Percentiles rank a stretch among this genome's conserved stretches.
These are phyloP conservation scores for Epicoccum sorghinum DNA, from an alignment of 2,329 filamentous ascomycete species.

Conservation along the genomic window DNA sequence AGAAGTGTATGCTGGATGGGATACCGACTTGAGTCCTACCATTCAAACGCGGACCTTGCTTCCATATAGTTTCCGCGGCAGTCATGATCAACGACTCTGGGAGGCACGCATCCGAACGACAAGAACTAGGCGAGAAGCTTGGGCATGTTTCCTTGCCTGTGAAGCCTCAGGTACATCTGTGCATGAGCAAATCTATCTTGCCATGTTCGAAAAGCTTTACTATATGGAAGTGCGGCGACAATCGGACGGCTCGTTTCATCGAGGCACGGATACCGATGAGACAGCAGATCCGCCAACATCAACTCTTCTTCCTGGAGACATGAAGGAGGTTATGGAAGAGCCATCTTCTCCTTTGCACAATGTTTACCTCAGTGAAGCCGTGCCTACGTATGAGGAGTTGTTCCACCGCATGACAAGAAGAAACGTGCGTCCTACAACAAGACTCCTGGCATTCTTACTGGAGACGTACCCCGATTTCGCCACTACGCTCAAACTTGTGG, in stretches of 20 bases:
- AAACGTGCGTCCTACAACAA: conserved; percentile 56
- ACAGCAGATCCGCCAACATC: conserved; percentile 5
- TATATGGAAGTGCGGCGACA: conserved; percentile 33
- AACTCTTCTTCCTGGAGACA: conserved; percentile 63
- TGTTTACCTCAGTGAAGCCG: conserved; percentile 66
- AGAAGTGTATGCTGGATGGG: conserved; percentile 65
- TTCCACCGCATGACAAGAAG: conserved; percentile 63
- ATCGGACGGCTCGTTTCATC: conserved; percentile 2
- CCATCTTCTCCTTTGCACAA: conserved; percentile 67
- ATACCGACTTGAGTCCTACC: conserved; percentile 66
- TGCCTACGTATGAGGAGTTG: conserved; percentile 65
- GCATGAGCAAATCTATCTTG: conserved; percentile 56
- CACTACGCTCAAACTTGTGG: conserved; percentile 27
- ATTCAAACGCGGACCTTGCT: conserved; percentile 63
- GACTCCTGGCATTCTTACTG: conserved; percentile 63
- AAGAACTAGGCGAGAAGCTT: conserved; percentile 66
- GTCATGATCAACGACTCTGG: conserved; percentile 49
- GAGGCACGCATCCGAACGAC: conserved; percentile 64
- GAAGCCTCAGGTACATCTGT: conserved; percentile 51
- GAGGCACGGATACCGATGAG: conserved; percentile 1
- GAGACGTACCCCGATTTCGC: conserved; percentile 39
- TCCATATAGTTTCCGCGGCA: conserved; percentile 15
- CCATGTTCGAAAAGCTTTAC: conserved; percentile 64
- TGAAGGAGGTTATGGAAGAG: conserved; percentile 60
- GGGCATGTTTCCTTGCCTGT: conserved; percentile 67